Conservation (phyloP, 2,329 filamentous ascomycete genomes). For the Furcasterigmium sp. region DNA sequence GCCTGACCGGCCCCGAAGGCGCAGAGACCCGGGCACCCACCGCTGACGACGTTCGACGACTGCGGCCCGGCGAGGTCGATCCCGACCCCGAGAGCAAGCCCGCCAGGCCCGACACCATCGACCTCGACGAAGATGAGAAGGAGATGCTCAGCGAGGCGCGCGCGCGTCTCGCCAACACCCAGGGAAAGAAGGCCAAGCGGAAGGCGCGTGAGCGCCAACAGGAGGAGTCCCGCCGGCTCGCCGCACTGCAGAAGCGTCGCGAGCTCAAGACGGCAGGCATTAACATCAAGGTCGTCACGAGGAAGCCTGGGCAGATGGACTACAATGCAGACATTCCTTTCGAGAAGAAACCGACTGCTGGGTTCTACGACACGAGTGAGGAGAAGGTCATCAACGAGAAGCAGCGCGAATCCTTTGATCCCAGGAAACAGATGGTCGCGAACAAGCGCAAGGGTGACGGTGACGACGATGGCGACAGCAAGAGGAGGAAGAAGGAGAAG, state of each 20-base stretch:
- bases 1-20: conserved; percentile 78
- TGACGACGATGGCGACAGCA: conserved; percentile 75
- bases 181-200: conserved; percentile 97
- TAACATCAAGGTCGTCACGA: conserved; percentile 90
- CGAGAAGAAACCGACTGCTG: conserved; percentile 81
- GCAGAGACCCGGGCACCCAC: conserved; percentile 83
- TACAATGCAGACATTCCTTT: conserved; percentile 99
- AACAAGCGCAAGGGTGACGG: conserved; percentile 92
- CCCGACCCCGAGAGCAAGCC: conserved; percentile 97
- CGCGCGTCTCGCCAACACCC: conserved; percentile 92
- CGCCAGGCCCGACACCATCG: conserved; percentile 91
- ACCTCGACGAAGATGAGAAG: conserved; percentile 98
- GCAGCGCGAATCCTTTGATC: conserved; percentile 81
- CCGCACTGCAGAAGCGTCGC: conserved; percentile 86
- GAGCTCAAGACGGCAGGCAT: conserved; percentile 97
- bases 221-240: conserved; percentile 86
- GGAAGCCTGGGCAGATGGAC: conserved; percentile 97
- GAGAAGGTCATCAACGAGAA: conserved; percentile 78
- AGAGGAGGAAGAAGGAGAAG: conserved; percentile 80
- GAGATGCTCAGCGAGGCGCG: conserved; percentile 98
- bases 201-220: conserved; percentile 94
- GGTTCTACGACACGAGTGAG: conserved; percentile 90
- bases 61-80: conserved; percentile 90
- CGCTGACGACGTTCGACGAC: conserved; percentile 82
- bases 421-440: conserved; percentile 81